Conservation (phyloP, 2,329 filamentous ascomycete species). For the Fusarium hainanense region DNA sequence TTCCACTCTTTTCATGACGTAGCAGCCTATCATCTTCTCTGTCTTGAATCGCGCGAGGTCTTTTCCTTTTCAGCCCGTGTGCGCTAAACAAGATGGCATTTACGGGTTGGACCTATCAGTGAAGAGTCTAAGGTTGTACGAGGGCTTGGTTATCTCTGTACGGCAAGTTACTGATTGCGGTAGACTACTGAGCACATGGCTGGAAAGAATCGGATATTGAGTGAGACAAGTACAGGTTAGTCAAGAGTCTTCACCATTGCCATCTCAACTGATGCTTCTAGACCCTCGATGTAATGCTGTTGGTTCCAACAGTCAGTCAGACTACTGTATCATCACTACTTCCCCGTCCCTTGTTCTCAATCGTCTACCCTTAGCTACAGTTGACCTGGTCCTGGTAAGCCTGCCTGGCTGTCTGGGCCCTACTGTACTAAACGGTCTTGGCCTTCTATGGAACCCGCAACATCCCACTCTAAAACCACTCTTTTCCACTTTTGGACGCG, state of each 20-base stretch:
- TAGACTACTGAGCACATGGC: neutral
- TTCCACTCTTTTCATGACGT: conserved; percentile 31
- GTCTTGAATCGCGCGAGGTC: conserved; percentile 3
- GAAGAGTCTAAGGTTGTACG: neutral
- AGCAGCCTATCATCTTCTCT: conserved; percentile 9
- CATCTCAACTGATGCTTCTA: neutral
- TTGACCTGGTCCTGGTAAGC: neutral
- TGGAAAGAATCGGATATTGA: neutral
- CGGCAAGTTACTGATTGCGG: neutral
- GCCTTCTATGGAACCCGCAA: neutral
- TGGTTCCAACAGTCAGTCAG: neutral
- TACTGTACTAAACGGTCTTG: neutral
- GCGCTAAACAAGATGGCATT: neutral
- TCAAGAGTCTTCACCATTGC: neutral
- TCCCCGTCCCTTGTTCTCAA: neutral
- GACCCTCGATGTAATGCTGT: neutral
- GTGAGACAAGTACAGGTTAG: neutral
- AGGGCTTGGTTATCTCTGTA: neutral
- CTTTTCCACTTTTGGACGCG: neutral
- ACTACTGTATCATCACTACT: neutral
- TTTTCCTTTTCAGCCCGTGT: neutral
- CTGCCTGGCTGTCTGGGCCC: too few species aligned
- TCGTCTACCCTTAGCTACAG: neutral
- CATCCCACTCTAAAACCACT: neutral
- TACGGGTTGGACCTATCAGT: conserved; percentile 13